A percentile compares a stretch with the other conserved stretches of the same genome.
Evolutionary conservation across 345 rosid species (phyloP).

Genomic region (Microthlaspi erraticum): DNA sequence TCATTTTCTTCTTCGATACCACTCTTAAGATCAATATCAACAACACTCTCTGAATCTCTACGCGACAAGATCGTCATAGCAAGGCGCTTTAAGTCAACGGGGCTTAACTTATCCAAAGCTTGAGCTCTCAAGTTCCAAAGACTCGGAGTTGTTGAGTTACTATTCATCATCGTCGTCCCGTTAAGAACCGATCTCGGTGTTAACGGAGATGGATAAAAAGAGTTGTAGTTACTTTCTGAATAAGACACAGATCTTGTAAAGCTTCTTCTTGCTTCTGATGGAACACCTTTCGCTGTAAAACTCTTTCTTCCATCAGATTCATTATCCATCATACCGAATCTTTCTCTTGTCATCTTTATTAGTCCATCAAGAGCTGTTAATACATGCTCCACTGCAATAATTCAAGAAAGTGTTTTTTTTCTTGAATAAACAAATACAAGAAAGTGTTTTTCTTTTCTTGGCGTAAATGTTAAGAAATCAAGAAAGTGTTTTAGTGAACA

Average conservation of each 20-base stretch:
- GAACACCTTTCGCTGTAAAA: constrained; percentile 29
- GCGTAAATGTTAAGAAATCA: too few relatives aligned
- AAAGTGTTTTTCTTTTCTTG: background rate
- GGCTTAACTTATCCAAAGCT: constrained; percentile 72
- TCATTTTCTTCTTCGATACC: constrained; percentile 33
- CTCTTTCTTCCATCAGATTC: constrained; percentile 48
- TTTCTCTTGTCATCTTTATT: constrained; percentile 56
- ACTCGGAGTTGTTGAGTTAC: constrained; percentile 47
- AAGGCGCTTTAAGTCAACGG: constrained; percentile 65
- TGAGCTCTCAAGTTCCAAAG: constrained; percentile 64
- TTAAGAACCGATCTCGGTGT: constrained; percentile 54
- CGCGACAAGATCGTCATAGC: constrained; percentile 51
- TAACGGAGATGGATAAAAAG: constrained; percentile 48
- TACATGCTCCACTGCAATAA: constrained; percentile 61
- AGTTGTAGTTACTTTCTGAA: constrained; percentile 48
- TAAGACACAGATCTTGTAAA: constrained; percentile 44
- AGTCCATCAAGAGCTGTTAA: constrained; percentile 65
- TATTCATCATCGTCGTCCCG: constrained; percentile 32
- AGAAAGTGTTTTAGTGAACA: constrained; percentile 15
- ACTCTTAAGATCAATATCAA: constrained; percentile 38
- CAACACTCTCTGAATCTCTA: constrained; percentile 34
- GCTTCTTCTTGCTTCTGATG: constrained; percentile 37
- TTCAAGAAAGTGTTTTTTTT: too few relatives aligned
- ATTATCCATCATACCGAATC: constrained; percentile 60
- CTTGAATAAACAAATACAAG: background rate